Conservation (phyloP, 1,139 yeast genomes). For the Protomyces macrosporus region DNA sequence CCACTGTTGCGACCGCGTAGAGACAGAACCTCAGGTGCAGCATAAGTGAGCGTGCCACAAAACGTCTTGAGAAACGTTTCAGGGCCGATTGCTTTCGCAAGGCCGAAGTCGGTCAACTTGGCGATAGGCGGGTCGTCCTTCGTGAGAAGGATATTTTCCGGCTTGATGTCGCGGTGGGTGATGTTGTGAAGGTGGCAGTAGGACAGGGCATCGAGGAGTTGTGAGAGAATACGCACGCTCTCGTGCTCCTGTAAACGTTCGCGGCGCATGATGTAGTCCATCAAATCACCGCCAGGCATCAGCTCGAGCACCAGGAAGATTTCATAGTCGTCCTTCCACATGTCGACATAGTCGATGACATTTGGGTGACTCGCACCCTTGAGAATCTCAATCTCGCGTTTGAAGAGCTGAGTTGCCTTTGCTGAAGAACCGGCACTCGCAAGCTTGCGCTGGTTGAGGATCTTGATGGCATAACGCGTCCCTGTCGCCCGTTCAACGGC, state of each 20-base stretch:
- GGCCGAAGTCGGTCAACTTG: slow-evolving; percentile 91
- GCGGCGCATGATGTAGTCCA: slow-evolving; percentile 61
- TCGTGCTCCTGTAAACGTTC: slow-evolving; percentile 52
- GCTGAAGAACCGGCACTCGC: slow-evolving; percentile 70
- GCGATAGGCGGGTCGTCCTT: slow-evolving; percentile 67
- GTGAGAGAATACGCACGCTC: slow-evolving; percentile 61
- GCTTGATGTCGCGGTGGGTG: slow-evolving; percentile 84
- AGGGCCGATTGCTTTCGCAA: slow-evolving; percentile 66
- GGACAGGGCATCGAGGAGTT: slow-evolving; percentile 73
- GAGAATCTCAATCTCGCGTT: slow-evolving; percentile 76
- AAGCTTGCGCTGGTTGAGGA: slow-evolving; percentile 67
- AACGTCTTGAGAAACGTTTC: slow-evolving; percentile 73
- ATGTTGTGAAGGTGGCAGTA: slow-evolving; percentile 87
- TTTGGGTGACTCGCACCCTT: slow-evolving; percentile 54
- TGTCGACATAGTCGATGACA: slow-evolving; percentile 78
- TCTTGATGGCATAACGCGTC: slow-evolving; percentile 80
- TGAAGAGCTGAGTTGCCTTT: slow-evolving; percentile 39
- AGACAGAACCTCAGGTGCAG: slow-evolving; percentile 71
- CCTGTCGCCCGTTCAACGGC: slow-evolving; percentile 84
- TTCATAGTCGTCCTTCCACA: slow-evolving; percentile 83
- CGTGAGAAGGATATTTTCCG: slow-evolving; percentile 81
- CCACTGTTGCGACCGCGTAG: slow-evolving; percentile 48
- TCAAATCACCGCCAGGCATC: slow-evolving; percentile 74
- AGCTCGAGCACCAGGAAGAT: slow-evolving; percentile 77
- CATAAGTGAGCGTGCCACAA: slow-evolving; percentile 83